Percentiles rank a stretch among this genome's conserved stretches.
Conservation (phyloP, 805 yeast genomes). For the Phaffomyces thermotolerans region DNA sequence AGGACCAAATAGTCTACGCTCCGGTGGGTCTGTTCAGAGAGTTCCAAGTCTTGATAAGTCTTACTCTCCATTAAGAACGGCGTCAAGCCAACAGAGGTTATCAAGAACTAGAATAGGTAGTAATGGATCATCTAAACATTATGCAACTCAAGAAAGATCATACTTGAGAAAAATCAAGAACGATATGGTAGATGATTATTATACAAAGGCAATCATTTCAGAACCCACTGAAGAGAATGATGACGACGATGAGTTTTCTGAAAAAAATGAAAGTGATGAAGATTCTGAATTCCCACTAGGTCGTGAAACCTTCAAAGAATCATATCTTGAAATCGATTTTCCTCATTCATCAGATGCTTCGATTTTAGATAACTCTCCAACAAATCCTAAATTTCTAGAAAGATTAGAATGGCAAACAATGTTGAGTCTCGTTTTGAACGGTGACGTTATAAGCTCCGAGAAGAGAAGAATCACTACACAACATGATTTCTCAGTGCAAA, state of each 20-base stretch:
- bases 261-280: constrained; percentile 8
- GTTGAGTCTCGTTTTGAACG: constrained; percentile 84
- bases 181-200: constrained; percentile 60
- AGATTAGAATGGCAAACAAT: constrained; percentile 94
- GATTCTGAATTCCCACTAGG: constrained; percentile 6
- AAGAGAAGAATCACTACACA: constrained; percentile 66
- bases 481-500: constrained; percentile 41
- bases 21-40: constrained; percentile 15
- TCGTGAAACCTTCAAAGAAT: constrained; percentile 26
- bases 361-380: constrained; percentile 15
- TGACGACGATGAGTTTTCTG: constrained; percentile 24
- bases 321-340: constrained; percentile 43
- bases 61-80: constrained; percentile 22
- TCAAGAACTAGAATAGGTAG: constrained; percentile 13
- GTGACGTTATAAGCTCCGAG: constrained; percentile 89
- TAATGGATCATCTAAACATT: constrained; percentile 8
- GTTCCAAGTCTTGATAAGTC: constrained; percentile 15
- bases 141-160: constrained; percentile 52
- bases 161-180: constrained; percentile 58
- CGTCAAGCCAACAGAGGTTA: constrained; percentile 15
- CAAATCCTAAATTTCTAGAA: constrained; percentile 46
- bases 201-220: constrained; percentile 55
- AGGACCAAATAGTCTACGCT: constrained; percentile 11
- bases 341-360: constrained; percentile 19
- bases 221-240: constrained; percentile 28